Conservation (phyloP, 805 yeast species). For the Wickerhamomyces pijperi region DNA sequence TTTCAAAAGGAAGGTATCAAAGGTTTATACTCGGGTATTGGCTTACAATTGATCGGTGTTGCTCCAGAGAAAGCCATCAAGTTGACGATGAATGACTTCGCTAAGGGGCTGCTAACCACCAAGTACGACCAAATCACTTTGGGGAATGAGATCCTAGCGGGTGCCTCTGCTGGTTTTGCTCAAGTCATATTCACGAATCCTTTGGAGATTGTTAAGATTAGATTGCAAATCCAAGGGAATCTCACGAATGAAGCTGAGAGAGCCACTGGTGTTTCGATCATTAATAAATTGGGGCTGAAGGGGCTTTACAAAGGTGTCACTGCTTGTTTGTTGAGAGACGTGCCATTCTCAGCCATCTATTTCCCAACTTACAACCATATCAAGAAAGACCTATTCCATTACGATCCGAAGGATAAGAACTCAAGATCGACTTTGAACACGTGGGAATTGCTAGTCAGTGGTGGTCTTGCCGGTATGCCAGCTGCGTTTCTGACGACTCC, state of each 20-base stretch:
- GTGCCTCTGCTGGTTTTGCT: conserved; percentile 92
- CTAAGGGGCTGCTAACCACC: conserved; percentile 62
- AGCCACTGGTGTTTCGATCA: conserved; percentile 49
- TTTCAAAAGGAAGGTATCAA: conserved; percentile 63
- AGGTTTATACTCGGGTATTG: conserved; percentile 87
- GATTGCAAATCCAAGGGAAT: conserved; percentile 90
- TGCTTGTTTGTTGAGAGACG: conserved; percentile 90
- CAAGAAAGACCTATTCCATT: conserved; percentile 70
- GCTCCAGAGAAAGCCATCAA: conserved; percentile 98
- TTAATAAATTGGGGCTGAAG: conserved; percentile 64
- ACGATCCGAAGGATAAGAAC: conserved; percentile 58
- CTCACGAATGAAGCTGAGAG: conserved; percentile 22
- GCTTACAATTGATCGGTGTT: conserved; percentile 92
- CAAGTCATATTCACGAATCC: conserved; percentile 96
- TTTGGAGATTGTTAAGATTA: conserved; percentile 86
- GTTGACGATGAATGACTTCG: conserved; percentile 84
- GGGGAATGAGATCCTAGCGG: conserved; percentile 70
- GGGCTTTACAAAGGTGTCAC: conserved; percentile 88
- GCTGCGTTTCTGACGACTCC: conserved; percentile 96
- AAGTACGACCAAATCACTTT: conserved; percentile 35
- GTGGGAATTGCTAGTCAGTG: conserved; percentile 76
- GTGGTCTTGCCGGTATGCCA: conserved; percentile 96
- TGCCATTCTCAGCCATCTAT: conserved; percentile 92
- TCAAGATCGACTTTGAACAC: conserved; percentile 54
- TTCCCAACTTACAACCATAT: conserved; percentile 95